Conservation (phyloP, 129 eudicot genomes). For the Artemisia tridentata region DNA sequence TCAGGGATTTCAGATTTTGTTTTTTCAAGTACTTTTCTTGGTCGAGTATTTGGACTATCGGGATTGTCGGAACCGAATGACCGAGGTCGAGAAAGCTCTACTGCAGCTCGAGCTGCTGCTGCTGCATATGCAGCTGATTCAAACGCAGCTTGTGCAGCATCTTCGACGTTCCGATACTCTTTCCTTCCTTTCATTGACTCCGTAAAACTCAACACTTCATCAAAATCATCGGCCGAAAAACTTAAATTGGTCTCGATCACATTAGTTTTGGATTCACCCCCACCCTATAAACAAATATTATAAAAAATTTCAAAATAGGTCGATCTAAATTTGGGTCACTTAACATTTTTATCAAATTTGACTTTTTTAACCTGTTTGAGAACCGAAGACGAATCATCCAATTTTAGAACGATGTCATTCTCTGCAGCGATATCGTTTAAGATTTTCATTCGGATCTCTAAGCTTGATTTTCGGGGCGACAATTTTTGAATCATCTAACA, state of each 20-base stretch:
- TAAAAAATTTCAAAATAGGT: background rate
- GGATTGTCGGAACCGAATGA: constrained; percentile 55
- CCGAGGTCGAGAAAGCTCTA: constrained; percentile 65
- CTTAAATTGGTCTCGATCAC: background rate
- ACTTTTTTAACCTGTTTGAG: constrained; percentile 14
- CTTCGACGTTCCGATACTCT: constrained; percentile 65
- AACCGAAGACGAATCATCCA: constrained; percentile 37
- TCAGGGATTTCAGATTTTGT: constrained; percentile 13
- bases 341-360: background rate
- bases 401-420: constrained; percentile 47
- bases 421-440: constrained; percentile 70
- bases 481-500: constrained; percentile 70
- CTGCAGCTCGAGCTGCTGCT: constrained; percentile 84
- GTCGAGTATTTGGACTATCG: constrained; percentile 28
- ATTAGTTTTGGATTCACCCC: constrained; percentile 8
- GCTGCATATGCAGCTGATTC: constrained; percentile 88
- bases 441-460: constrained; percentile 61
- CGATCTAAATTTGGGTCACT: background rate
- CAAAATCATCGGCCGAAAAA: constrained; percentile 25
- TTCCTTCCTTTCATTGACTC: constrained; percentile 41
- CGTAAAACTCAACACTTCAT: constrained; percentile 33
- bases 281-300: constrained; percentile 21
- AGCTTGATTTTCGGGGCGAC: constrained; percentile 50
- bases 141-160: constrained; percentile 92
- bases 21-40: constrained; percentile 20